phyloP scores from a whole-genome alignment of 2,329 filamentous ascomycete genomes.

The Fusarium sp. region DNA sequence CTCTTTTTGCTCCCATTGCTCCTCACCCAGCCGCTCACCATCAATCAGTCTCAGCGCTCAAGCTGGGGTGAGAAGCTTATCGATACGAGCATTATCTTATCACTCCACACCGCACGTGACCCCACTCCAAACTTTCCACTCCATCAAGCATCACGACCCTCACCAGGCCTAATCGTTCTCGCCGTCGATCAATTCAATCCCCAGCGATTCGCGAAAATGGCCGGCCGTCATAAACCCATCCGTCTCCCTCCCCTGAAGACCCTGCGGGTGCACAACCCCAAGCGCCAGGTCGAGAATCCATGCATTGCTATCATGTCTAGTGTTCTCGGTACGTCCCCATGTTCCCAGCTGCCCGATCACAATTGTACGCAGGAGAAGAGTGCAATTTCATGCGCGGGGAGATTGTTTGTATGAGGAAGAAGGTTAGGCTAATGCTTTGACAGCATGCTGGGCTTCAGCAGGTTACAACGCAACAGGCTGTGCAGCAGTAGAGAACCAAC shows the following conservation, averaged over 20 bases:
- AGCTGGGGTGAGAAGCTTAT: background rate
- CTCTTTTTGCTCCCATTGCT: too few relatives aligned
- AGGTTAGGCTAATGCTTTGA: too few relatives aligned
- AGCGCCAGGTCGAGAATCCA: slow-evolving; percentile 61
- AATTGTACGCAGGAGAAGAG: background rate
- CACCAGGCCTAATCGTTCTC: background rate
- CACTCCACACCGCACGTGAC: slow-evolving; percentile 40
- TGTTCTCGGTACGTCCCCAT: slow-evolving; percentile 59
- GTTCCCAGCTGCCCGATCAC: slow-evolving; percentile 30
- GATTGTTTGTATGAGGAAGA: too few relatives aligned
- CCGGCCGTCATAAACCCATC: slow-evolving; percentile 61
- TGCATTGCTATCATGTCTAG: slow-evolving; percentile 68
- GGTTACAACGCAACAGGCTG: slow-evolving; percentile 73
- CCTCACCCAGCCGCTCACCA: too few relatives aligned
- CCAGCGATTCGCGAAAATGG: slow-evolving; percentile 52
- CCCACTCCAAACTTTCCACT: slow-evolving; percentile 37
- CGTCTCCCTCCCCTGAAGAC: slow-evolving; percentile 67
- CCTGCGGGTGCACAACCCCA: slow-evolving; percentile 66
- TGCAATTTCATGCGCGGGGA: too few relatives aligned
- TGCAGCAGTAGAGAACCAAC: slow-evolving; percentile 67
- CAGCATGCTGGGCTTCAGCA: slow-evolving; percentile 81
- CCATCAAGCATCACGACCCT: slow-evolving; percentile 17
- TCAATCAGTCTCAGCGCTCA: too few relatives aligned
- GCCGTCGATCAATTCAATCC: background rate
- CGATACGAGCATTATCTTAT: slow-evolving; percentile 8